Evolutionary conservation across 495 filamentous ascomycete species (phyloP).

Genomic region (Trichoderma parareesei): DNA sequence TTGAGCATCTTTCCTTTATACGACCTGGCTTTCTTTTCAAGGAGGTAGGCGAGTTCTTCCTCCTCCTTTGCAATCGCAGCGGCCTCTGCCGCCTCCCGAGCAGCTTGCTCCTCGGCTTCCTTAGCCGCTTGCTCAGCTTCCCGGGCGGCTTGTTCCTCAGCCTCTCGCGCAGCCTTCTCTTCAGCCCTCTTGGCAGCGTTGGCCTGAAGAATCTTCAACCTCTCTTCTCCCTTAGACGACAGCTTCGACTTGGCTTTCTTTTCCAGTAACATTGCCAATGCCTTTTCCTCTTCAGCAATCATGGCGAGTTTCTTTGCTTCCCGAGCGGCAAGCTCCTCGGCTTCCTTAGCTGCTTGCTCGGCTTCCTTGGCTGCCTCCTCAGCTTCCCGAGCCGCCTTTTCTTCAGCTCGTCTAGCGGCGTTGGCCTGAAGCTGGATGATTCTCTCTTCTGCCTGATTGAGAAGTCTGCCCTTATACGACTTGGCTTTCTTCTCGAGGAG

Average conservation of each 20-base stretch:
- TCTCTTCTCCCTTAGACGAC: neutral
- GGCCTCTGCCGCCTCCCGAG: neutral
- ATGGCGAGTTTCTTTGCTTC: conserved; percentile 7
- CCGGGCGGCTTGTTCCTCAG: conserved; percentile 14
- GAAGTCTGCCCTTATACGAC: neutral
- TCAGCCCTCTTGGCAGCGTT: neutral
- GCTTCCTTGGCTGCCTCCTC: conserved; percentile 1
- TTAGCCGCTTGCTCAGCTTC: conserved; percentile 12
- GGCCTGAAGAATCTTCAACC: neutral
- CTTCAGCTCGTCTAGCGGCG: neutral
- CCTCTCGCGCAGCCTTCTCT: conserved; percentile 16
- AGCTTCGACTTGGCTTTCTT: neutral
- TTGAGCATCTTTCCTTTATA: conserved; percentile 19
- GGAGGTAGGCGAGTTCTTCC: neutral
- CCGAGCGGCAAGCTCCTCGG: conserved; percentile 3
- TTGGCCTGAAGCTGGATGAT: neutral
- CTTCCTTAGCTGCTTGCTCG: conserved; percentile 12
- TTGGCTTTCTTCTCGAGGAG: neutral
- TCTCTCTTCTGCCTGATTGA: neutral
- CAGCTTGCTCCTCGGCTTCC: conserved; percentile 13
- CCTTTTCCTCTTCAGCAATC: neutral
- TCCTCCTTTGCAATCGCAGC: conserved; percentile 9
- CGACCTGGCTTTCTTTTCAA: conserved; percentile 11
- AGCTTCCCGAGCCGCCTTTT: conserved; percentile 14
- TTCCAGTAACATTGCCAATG: neutral